Evolutionary conservation across 1,139 yeast species (phyloP), one percentile per base, ranked within the genome.

Genomic region (Suhomyces yuchorum): DNA sequence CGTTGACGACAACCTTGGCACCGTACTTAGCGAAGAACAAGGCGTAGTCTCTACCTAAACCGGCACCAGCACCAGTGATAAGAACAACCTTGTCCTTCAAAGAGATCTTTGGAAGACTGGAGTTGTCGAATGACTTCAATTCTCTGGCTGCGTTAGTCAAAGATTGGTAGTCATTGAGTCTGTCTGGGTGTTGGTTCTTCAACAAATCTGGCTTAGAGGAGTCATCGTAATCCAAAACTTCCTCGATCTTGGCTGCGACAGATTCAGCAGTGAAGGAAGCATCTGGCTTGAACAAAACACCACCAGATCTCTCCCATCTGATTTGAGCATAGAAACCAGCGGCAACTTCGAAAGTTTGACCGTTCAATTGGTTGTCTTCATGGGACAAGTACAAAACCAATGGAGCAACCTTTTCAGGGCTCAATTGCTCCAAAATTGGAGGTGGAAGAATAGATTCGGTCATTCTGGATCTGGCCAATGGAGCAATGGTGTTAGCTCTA

Each of bases 31-130:
- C 98, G 63, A 87, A 84, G 68, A 82, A 78, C 50, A 82, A 70
- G 18, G 98, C 96, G 69, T 93, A 96, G 53, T 92, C 89, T 65
- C 86, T 84, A 56, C 99, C 99, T 59, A 93, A 80, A 51, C 99
- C 99, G 50, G 90, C 87, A 59, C 97, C 98, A 44, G 97, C 95
- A 59, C 99, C 99, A 36, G 98, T 93, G 49, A 93, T 84, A 54
- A 93, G 80, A 44, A 90, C 97, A 51, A 92, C 97, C 71, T 87
- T 88, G 59, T 77, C 91, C 65, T 84, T 85, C 67, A 92, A 74
- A 37, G 89, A 80, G 36, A 80, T 66, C 38, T 65, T 58, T 37
- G 84, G 79, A 47, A 73, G 74, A 44, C 77, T 71, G n/a, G 75
- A 56, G 39, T 75, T 76, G 59, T 85, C 87, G 60, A 86, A 87